A percentile compares a stretch with the other conserved stretches of the same genome.
Evolutionary conservation across 2,329 filamentous ascomycete species (phyloP).

Genomic region (Chrysosporium queenslandicum): DNA sequence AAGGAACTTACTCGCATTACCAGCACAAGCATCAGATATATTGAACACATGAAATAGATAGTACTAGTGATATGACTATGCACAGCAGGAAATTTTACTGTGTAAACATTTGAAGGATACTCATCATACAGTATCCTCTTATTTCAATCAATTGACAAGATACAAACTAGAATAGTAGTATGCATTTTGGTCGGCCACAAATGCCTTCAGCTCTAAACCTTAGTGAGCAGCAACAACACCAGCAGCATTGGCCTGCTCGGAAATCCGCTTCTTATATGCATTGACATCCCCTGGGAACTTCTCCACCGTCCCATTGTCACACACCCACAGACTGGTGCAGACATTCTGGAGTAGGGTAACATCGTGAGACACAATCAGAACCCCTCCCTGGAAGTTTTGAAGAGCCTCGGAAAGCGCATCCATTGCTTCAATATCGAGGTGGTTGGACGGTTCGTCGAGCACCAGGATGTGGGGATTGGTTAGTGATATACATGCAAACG

Average conservation of each 20-base stretch:
- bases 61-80: no score
- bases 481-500: constrained; percentile 90
- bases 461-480: constrained; percentile 95
- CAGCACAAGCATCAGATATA: no score
- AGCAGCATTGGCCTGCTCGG: constrained; percentile 73
- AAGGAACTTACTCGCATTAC: no score
- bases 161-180: no score
- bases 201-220: no score
- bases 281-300: constrained; percentile 94
- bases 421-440: constrained; percentile 98
- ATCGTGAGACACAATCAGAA: constrained; percentile 98
- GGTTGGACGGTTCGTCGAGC: constrained; percentile 96
- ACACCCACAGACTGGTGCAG: constrained; percentile 91
- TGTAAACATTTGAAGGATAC: no score
- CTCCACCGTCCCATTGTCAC: constrained; percentile 85
- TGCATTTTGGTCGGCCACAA: no score
- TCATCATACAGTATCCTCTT: no score
- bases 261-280: constrained; percentile 94
- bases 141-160: no score
- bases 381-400: constrained; percentile 79
- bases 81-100: no score
- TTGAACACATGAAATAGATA: no score
- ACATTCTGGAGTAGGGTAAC: constrained; percentile 97
- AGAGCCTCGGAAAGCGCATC: constrained; percentile 82
- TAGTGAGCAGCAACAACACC: constrained; percentile 55